Percentiles rank a stretch among this genome's conserved stretches.
Evolutionary conservation across 805 yeast species (phyloP).

Genomic region (Lachancea dasiensis): DNA sequence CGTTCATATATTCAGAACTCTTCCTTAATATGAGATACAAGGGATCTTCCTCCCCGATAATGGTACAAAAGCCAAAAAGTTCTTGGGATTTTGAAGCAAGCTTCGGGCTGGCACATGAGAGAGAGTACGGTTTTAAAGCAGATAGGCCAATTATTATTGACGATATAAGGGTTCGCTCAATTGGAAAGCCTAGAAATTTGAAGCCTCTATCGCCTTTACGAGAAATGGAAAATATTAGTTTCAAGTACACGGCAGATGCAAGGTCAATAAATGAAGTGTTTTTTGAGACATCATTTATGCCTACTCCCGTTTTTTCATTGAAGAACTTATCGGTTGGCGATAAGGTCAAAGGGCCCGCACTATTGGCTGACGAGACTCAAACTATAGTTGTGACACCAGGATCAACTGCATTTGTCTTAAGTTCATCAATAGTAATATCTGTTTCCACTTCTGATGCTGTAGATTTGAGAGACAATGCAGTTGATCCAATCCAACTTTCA

Average conservation of each 20-base stretch:
- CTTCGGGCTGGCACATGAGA: conserved; percentile 44
- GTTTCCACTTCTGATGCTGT: conserved; percentile 8
- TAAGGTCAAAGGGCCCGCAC: conserved; percentile 60
- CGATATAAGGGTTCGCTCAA: conserved; percentile 68
- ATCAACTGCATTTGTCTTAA: conserved; percentile 33
- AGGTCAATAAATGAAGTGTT: too few relatives aligned
- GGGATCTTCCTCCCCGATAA: conserved; percentile 85
- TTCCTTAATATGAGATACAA: conserved; percentile 72
- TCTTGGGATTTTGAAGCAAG: conserved; percentile 35
- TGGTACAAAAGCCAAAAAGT: conserved; percentile 42
- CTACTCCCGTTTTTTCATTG: conserved; percentile 51
- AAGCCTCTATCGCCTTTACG: conserved; percentile 21
- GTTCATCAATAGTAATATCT: conserved; percentile 39
- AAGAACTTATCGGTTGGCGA: conserved; percentile 49
- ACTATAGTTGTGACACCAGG: conserved; percentile 59
- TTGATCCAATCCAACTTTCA: conserved; percentile 65
- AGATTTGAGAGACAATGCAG: too few relatives aligned
- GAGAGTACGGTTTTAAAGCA: conserved; percentile 69
- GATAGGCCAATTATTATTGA: conserved; percentile 57
- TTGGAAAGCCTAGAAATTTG: conserved; percentile 50
- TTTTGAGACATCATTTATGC: conserved; percentile 46
- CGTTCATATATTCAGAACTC: conserved; percentile 48
- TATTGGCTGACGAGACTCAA: conserved; percentile 75
- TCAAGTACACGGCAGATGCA: too few relatives aligned
- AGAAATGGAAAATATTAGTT: conserved; percentile 28